Base-by-base conservation (phyloP, 2,329 filamentous ascomycete genomes). In the Cladosporium sphaerospermum region DNA sequence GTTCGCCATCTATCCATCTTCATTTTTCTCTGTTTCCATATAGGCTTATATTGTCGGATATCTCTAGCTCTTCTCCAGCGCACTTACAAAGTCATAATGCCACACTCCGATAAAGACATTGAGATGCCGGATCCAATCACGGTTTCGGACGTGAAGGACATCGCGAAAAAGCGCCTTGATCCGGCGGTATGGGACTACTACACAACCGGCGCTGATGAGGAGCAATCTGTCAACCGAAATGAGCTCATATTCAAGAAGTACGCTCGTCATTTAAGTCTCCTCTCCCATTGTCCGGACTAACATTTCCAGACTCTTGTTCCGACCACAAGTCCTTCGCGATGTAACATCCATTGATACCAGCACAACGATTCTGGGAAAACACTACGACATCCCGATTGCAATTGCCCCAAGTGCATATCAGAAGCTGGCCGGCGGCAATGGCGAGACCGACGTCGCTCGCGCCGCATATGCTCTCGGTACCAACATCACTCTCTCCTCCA, bases 351-450 rank as follows among this genome's bases (percentile, higher is more conserved):
- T 63, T 18, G 57, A 60, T 40, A 61, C 61, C 13, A 54, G 54
- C 10, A 58, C 54, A 14, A 59, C 53, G 3, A 64, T 64, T n/a
- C 55, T 64, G 5, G 60, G 60, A 1, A 51, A 57, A 16, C 50
- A 36, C 28, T 53, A 53, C 44, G 3, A 56, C 44, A 53, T 69
- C 2, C 66, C 66, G 1, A 59, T 68, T n/a, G 66, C 57, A 5
- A 60, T 68, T 23, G 66, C 66, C 0, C 66, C 66, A 7, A 65
- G 59, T 32, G 66, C 63, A 1, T 62, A 59, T 42, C 66, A 69
- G 19, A 64, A 54, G 41, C 57, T 68, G 2, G 66, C 57, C 1
- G 61, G 65, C 31, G 57, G 58, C 0, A 53, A 63, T 2, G 66
- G 66, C 4, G 66, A 68, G 42, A 47, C 65, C 1, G 65, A 67